Base-by-base conservation (phyloP, 306 rosid genomes). In the Prunus armeniaca region DNA sequence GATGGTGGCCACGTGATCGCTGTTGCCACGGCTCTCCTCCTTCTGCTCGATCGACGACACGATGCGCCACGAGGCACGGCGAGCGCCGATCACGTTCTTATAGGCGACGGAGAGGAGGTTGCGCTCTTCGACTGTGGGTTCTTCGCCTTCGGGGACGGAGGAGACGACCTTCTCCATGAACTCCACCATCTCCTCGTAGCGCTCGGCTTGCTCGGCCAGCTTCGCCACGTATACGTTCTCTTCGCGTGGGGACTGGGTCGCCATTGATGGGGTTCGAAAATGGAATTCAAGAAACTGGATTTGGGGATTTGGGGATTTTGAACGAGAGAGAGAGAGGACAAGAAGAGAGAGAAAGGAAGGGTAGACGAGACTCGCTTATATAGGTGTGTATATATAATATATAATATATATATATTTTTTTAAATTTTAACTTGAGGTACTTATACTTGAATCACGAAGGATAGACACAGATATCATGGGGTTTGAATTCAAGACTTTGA, bases 21-120 rank as follows among this genome's bases (percentile, higher is more conserved):
- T 57, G 67, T 83, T 83, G 47, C 78, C 82, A 41, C 86, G 81
- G 27, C 81, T 50, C 68, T 79, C 83, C 71, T 82, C 86, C 86
- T 82, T 82, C 80, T 82, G 86, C 83, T 82, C 86, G 76, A 82
- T 82, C 43, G 86, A 82, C 17, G 86, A 82, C 25, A 83, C 77
- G 65, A 83, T 83, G 7, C 83, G 75, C 86, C 86, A 83, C 19
- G 86, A 80, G 25, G 86, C 83, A 14, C 86, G 86, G 32, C 79
- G 83, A 25, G 83, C 70, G 25, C 86, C 86, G 69, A 79, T 66
- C 54, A 60, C 72, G 78, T 83, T 83, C 81, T 83, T 83, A 74
- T 83, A 83, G 75, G 86, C 86, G 0, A 83, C 83, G 46, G 83
- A 79, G 63, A 83, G 57, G 34, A 83, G 83, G 73, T 83, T 83